Base-by-base conservation (phyloP, 2,329 filamentous ascomycete genomes). In the Pyrenochaeta sp. region DNA sequence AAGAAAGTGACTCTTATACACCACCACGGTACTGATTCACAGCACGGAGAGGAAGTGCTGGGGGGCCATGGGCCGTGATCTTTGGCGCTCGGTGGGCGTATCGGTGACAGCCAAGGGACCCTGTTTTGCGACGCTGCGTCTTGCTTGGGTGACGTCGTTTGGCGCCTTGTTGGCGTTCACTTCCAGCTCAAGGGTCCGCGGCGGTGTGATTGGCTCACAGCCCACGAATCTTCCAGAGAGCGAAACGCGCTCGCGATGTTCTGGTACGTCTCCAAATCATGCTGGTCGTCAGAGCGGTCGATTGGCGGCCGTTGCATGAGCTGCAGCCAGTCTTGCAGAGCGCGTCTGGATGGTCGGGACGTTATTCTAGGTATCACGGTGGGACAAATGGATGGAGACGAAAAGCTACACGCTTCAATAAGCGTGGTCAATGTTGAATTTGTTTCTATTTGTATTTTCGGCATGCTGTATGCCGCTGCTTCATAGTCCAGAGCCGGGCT, bases 111-210 rank as follows among this genome's bases (percentile, higher is more conserved):
- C 37, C 44, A 54, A 64, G 50, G 51, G 49, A 62, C 54, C 57
- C 63, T 70, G 63, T 60, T 58, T 51, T 49, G 49, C 44, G 42
- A 23, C 57, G 57, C 45, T 54, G 52, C 48, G 60, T 55, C 57
- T 21, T 53, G 49, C 64, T 69, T 67, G 56, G 69, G 62, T 57
- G 57, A 66, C 64, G 67, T 68, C 64, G 67, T 66, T 64, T 39
- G 36, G 36, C 36, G 36, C 36, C 20, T 10, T 18, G 18, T 21
- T 39, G 21, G 36, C 36, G 36, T 23, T n/a, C 9, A 18, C 10
- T 23, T 23, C 20, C n/a, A 36, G 17, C 20, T 10, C 36, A 39
- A 11, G 36, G 36, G 18, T 21, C 18, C n/a, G 9, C 11, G 36
- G 18, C 18, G 7, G 20, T 12, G 36, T n/a, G 18, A 39, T 39